Conservation (phyloP, 2,329 filamentous ascomycete species). For the Exophiala dermatitidis region DNA sequence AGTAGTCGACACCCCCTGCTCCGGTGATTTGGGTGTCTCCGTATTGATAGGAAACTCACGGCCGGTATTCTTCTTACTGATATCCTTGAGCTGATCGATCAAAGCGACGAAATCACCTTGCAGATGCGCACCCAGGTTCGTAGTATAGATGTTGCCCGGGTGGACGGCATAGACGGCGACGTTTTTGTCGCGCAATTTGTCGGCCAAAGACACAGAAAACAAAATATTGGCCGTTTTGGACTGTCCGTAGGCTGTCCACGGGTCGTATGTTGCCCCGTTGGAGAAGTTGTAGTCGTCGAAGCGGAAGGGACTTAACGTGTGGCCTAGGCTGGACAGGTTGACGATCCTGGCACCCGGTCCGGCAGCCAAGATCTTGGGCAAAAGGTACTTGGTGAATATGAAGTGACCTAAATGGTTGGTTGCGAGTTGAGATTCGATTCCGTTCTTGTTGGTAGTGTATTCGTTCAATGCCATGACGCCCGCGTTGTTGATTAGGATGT, state of each 20-base stretch:
- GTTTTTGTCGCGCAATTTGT: conserved; percentile 26
- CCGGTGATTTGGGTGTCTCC: conserved; percentile 31
- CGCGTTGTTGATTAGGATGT: conserved; percentile 33
- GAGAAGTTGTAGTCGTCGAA: conserved; percentile 30
- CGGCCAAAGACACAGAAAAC: conserved; percentile 37
- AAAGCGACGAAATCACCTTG: not conserved
- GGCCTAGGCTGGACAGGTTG: conserved; percentile 41
- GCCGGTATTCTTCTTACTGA: conserved; percentile 18
- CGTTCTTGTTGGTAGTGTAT: conserved; percentile 27
- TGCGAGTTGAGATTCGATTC: conserved; percentile 32
- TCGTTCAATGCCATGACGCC: conserved; percentile 30
- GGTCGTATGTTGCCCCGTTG: conserved; percentile 29
- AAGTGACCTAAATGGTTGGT: conserved; percentile 34
- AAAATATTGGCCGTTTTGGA: conserved; percentile 43
- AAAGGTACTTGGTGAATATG: conserved; percentile 31
- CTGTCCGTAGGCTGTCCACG: conserved; percentile 41
- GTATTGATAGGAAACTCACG: conserved; percentile 5
- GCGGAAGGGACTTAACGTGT: conserved; percentile 35
- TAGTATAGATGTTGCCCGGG: conserved; percentile 31
- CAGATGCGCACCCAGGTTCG: conserved; percentile 8
- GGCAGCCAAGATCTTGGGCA: conserved; percentile 26
- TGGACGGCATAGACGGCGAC: conserved; percentile 37
- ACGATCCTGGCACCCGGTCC: conserved; percentile 32
- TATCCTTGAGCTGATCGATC: conserved; percentile 6
- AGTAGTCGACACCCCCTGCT: conserved; percentile 40